Conservation (phyloP, 2,329 filamentous ascomycete species). For the Dactylellina cionopaga region DNA sequence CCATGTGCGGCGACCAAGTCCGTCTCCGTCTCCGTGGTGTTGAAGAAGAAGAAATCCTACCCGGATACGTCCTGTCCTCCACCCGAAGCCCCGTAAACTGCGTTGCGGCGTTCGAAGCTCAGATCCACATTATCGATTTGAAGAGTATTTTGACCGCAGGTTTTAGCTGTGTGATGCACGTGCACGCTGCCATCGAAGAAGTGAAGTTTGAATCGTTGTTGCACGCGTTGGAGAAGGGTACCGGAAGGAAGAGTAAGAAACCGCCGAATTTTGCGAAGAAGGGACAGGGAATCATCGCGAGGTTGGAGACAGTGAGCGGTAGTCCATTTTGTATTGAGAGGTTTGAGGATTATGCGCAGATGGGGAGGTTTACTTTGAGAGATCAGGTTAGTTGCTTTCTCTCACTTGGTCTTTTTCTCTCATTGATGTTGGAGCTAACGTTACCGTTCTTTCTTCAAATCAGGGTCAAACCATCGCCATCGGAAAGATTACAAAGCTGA, state of each 20-base stretch:
- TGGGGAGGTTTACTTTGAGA: conserved; percentile 88
- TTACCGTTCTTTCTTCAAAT: conserved; percentile 22
- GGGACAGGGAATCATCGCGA: conserved; percentile 86
- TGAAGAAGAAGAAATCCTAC: conserved; percentile 95
- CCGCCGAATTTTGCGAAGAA: conserved; percentile 89
- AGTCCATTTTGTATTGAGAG: conserved; percentile 89
- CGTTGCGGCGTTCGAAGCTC: conserved; percentile 89
- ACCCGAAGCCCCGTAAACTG: conserved; percentile 93
- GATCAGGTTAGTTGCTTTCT: conserved; percentile 73
- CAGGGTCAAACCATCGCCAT: conserved; percentile 99
- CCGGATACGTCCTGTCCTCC: conserved; percentile 95
- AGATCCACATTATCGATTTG: conserved; percentile 92
- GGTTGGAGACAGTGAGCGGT: conserved; percentile 85
- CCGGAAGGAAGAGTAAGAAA: conserved; percentile 89
- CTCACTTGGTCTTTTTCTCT: conserved; percentile 53
- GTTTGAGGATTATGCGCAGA: conserved; percentile 95
- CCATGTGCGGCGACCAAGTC: conserved; percentile 93
- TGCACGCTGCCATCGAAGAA: conserved; percentile 97
- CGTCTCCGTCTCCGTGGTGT: conserved; percentile 90
- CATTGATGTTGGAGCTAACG: not conserved
- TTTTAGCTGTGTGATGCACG: conserved; percentile 97
- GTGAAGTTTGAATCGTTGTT: conserved; percentile 88
- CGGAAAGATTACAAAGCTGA: conserved; percentile 96
- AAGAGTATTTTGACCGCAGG: conserved; percentile 93
- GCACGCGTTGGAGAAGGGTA: conserved; percentile 96